Evolutionary conservation across 805 yeast genomes (phyloP), one percentile per base, ranked within the genome.

Genomic region (Cyberlindnera galapagoensis): DNA sequence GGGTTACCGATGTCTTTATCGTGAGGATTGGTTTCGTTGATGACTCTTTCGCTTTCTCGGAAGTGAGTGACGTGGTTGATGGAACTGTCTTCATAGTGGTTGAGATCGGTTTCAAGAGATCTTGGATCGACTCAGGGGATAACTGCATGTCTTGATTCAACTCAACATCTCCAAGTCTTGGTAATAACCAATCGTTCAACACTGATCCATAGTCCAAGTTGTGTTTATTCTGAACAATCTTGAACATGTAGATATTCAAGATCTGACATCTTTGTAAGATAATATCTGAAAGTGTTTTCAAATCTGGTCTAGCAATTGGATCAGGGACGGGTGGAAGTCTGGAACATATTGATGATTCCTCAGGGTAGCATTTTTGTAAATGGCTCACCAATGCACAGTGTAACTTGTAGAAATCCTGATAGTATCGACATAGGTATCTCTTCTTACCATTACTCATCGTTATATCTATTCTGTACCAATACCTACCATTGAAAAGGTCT

Each of bases 391-490:
- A 42, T 13, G 54, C 31, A 13, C 60, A 51, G 36, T 69, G 74
- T 15, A 71, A 47, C 31, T 64, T 63, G 46, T 68, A 66, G 33
- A 71, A 69, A 41, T 71, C 76, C 45, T 67, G 71, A 42, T 69
- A 71, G 47, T 63, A 70, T 12, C 75, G 56, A 39, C 72, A 63
- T 14, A 71, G 47, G 31, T 60, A 59, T 35, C 63, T 55, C 26
- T 57, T 60, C 24, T 52, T 54, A 15, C 60, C 60, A 30, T 60
- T 54, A 23, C 54, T 51, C 41, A 57, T 53, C 6, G 46, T 38
- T 16, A 67, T 46, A 38, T 70, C 76, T 18, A 69, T 58, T 33
- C 71, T 57, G 42, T 71, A 71, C 75, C 76, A 71, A 43, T 60
- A 67, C 32, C 72, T 44, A n/a, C 67, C 66, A 25, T 65, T 57